These are phyloP conservation scores for Terana coerulea DNA, from an alignment of 768 basidiomycete genomes.

Conservation along the genomic window DNA sequence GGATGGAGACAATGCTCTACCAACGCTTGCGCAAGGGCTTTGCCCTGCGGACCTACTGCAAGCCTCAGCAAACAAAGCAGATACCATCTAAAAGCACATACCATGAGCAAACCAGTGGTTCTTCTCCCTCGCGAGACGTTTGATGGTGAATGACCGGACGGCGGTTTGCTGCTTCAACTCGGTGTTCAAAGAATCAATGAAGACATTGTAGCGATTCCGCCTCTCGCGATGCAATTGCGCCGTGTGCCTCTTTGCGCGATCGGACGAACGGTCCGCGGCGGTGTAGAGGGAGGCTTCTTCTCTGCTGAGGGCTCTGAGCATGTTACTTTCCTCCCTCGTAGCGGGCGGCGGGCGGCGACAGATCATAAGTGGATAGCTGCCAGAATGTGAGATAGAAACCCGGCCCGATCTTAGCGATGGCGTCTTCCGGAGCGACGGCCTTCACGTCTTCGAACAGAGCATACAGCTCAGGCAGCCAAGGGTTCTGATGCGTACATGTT, in stretches of 20 bases:
- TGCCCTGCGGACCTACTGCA: conserved; percentile 40
- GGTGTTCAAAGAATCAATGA: conserved; percentile 52
- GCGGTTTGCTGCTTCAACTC: conserved; percentile 77
- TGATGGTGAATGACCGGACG: conserved; percentile 69
- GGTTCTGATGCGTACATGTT: conserved; percentile 38
- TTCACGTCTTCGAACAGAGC: conserved; percentile 73
- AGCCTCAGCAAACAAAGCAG: background rate
- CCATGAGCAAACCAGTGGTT: conserved; percentile 79
- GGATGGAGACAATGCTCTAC: conserved; percentile 94
- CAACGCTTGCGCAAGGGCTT: conserved; percentile 53
- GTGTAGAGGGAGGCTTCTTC: conserved; percentile 64
- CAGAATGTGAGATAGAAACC: conserved; percentile 96
- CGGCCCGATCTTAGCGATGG: conserved; percentile 71
- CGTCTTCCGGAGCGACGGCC: conserved; percentile 64
- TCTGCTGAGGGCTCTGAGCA: conserved; percentile 56
- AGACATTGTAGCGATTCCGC: conserved; percentile 64
- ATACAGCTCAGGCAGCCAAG: conserved; percentile 77
- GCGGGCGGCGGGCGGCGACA: conserved; percentile 67
- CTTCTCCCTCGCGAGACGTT: conserved; percentile 75
- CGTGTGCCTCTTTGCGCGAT: conserved; percentile 53
- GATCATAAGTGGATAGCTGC: conserved; percentile 91
- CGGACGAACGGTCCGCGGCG: conserved; percentile 68
- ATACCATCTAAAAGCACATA: conserved; percentile 24
- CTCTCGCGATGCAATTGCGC: conserved; percentile 55
- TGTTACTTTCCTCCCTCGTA: conserved; percentile 78